Conservation (phyloP, 1,284 basidiomycete genomes). For the Austroboletus novae-zelandiae region DNA sequence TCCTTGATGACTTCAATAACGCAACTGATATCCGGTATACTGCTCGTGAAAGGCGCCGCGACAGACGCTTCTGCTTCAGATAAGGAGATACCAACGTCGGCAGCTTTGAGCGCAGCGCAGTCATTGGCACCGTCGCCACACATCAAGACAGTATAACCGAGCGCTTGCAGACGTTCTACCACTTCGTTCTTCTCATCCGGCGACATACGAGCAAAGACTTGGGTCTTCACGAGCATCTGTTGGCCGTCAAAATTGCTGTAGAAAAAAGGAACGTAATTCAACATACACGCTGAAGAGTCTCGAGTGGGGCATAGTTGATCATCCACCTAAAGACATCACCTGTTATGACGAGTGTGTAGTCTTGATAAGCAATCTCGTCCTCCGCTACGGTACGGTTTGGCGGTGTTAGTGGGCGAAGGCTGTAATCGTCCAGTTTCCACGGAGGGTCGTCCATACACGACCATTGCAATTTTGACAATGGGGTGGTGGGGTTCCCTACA, state of each 20-base stretch:
- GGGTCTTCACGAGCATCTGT: constrained; percentile 97
- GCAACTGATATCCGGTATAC: constrained; percentile 93
- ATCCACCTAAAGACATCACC: constrained; percentile 99
- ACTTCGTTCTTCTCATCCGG: constrained; percentile 99
- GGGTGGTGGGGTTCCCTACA: constrained; percentile 58
- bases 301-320: constrained; percentile 91
- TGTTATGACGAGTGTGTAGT: constrained; percentile 91
- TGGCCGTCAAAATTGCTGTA: background rate
- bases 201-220: constrained; percentile 98
- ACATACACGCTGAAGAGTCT: constrained; percentile 87
- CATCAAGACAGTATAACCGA: constrained; percentile 97
- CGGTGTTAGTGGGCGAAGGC: constrained; percentile 74
- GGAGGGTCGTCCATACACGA: constrained; percentile 86
- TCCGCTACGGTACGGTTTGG: constrained; percentile 66
- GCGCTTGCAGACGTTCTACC: constrained; percentile 88
- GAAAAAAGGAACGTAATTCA: background rate
- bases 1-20: constrained; percentile 97
- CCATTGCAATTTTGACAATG: constrained; percentile 84
- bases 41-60: constrained; percentile 97
- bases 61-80: constrained; percentile 99
- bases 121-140: constrained; percentile 99
- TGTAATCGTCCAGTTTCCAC: constrained; percentile 87
- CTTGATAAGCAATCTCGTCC: constrained; percentile 73
- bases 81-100: constrained; percentile 95
- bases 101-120: constrained; percentile 97